These are phyloP conservation scores for Leishmania major DNA, from an alignment of 208 protist species.

Conservation along the genomic window DNA sequence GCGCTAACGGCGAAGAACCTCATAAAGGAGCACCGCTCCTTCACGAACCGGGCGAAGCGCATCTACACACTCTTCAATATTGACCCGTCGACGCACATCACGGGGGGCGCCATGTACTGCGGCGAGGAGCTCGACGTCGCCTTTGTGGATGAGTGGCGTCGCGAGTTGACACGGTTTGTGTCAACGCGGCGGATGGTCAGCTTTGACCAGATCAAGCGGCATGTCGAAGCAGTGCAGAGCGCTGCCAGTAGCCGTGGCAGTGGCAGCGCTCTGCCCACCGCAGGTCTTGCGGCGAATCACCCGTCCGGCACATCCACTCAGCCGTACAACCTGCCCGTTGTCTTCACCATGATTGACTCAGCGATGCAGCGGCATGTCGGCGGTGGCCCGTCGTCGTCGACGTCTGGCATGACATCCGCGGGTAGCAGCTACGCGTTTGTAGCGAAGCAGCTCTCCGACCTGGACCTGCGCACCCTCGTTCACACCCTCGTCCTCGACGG, in stretches of 20 bases:
- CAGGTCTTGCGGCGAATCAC: neutral
- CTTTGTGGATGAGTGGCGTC: slow-evolving; percentile 80
- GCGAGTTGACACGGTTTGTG: slow-evolving; percentile 24
- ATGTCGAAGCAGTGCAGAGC: slow-evolving; percentile 47
- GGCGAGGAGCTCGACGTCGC: slow-evolving; percentile 80
- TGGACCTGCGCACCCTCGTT: slow-evolving; percentile 63
- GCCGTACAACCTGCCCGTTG: neutral
- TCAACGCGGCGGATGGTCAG: slow-evolving; percentile 52
- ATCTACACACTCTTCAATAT: slow-evolving; percentile 86
- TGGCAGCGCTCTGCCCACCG: neutral
- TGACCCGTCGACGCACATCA: slow-evolving; percentile 74
- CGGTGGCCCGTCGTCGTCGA: neutral
- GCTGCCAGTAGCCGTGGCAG: slow-evolving; percentile 4
- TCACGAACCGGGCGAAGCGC: slow-evolving; percentile 80
- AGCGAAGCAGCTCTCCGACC: slow-evolving; percentile 33
- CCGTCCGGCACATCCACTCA: neutral
- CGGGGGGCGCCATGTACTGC: slow-evolving; percentile 85
- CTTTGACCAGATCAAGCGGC: slow-evolving; percentile 58
- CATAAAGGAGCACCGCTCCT: slow-evolving; percentile 81
- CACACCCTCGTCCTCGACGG: slow-evolving; percentile 77
- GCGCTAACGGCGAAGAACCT: slow-evolving; percentile 54
- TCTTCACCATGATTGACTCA: slow-evolving; percentile 29
- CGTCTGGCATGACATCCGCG: neutral
- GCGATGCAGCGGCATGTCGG: slow-evolving; percentile 3
- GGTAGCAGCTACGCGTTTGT: neutral